phyloP scores from a whole-genome alignment of 2,329 filamentous ascomycete species.

The Hypoxylon rubiginosum region DNA sequence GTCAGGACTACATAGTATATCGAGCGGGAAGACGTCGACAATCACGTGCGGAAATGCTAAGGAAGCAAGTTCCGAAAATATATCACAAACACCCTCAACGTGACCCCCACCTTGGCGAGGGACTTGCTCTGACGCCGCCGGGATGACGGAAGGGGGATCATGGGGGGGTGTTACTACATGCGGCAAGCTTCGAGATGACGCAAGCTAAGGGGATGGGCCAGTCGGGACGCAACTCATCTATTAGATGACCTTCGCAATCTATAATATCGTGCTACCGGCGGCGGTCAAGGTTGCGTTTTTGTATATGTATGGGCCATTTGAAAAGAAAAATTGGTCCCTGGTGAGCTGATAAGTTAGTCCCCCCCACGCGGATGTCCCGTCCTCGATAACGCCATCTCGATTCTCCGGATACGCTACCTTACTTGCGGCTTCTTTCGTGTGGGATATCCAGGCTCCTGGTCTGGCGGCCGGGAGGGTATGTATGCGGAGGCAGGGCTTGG shows the following conservation, averaged over 20 bases:
- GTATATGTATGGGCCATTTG: slow-evolving; percentile 31
- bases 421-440: slow-evolving; percentile 16
- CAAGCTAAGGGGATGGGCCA: slow-evolving; percentile 24
- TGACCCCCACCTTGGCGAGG: slow-evolving; percentile 40
- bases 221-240: slow-evolving; percentile 18
- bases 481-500: background rate
- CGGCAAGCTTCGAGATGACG: slow-evolving; percentile 35
- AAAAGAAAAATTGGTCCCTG: slow-evolving; percentile 20
- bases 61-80: slow-evolving; percentile 39
- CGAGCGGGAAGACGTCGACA: slow-evolving; percentile 5
- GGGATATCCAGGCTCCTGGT: slow-evolving; percentile 6
- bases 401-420: background rate
- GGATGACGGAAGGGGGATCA: slow-evolving; percentile 32
- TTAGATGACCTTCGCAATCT: slow-evolving; percentile 9
- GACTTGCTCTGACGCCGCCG: slow-evolving; percentile 28
- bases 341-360: slow-evolving; percentile 17
- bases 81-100: slow-evolving; percentile 3
- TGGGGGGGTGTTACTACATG: slow-evolving; percentile 34
- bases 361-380: slow-evolving; percentile 15
- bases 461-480: background rate
- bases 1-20: background rate
- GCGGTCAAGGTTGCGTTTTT: slow-evolving; percentile 24
- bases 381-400: slow-evolving; percentile 25
- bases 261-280: slow-evolving; percentile 24
- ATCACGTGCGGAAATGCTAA: slow-evolving; percentile 25